Percentiles rank a stretch among this genome's conserved stretches.
These are phyloP conservation scores for Rubroshorea leprosula DNA, from an alignment of 345 rosid genomes.

Conservation along the genomic window DNA sequence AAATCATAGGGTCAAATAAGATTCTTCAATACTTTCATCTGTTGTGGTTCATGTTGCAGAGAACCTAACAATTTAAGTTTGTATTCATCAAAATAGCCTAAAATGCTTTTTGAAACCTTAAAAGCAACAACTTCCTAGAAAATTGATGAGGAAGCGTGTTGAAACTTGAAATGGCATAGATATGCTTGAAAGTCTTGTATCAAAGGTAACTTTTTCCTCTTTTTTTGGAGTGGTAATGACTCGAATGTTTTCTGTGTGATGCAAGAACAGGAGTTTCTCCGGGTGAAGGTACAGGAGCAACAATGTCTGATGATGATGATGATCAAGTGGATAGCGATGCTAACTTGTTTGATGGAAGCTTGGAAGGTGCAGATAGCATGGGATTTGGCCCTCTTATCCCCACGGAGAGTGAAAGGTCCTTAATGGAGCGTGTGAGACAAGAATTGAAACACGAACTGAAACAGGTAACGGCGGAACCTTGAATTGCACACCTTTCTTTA, in stretches of 20 bases:
- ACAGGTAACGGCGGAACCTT: conserved; percentile 45
- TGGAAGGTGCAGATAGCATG: conserved; percentile 66
- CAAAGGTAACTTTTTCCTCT: background rate
- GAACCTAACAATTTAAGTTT: too few species aligned
- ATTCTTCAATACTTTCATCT: too few species aligned
- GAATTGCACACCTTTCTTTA: background rate
- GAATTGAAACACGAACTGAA: conserved; percentile 93
- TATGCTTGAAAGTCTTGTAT: too few species aligned
- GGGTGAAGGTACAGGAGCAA: conserved; percentile 91
- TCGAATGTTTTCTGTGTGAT: background rate
- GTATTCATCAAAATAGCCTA: too few species aligned
- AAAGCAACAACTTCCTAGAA: background rate
- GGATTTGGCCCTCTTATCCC: conserved; percentile 96
- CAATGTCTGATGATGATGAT: conserved; percentile 97
- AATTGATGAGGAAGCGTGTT: too few species aligned
- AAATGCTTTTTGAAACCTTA: too few species aligned
- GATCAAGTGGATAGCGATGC: conserved; percentile 89
- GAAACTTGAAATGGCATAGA: too few species aligned
- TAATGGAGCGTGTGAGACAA: conserved; percentile 97
- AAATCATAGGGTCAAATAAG: too few species aligned
- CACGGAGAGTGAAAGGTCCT: conserved; percentile 92
- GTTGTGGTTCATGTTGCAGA: too few species aligned
- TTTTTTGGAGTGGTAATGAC: conserved; percentile 5
- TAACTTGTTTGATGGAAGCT: conserved; percentile 67
- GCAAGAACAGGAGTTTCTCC: conserved; percentile 78